A percentile compares a stretch with the other conserved stretches of the same genome.
Evolutionary conservation across 495 filamentous ascomycete genomes (phyloP).

Genomic region (Neurospora sp.): DNA sequence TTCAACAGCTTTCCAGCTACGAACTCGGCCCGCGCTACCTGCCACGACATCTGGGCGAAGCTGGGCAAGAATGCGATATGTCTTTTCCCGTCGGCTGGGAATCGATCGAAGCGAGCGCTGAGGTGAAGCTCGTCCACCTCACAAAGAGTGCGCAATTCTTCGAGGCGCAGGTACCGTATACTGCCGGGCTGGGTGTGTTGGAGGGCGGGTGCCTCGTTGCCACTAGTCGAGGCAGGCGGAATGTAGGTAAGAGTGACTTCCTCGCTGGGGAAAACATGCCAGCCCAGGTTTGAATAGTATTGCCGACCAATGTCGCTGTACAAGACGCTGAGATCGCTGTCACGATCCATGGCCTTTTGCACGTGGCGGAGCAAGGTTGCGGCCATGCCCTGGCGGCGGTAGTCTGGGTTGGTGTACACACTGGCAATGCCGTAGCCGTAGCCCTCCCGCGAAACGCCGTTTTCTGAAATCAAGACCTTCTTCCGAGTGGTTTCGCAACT

Average conservation of each 20-base stretch:
- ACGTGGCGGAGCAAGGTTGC: slow-evolving; percentile 40
- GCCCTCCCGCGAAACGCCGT: slow-evolving; percentile 43
- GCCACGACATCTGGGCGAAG: slow-evolving; percentile 64
- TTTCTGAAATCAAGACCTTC: slow-evolving; percentile 43
- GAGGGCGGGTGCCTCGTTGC: slow-evolving; percentile 3
- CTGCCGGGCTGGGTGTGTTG: slow-evolving; percentile 2
- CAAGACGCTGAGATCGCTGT: slow-evolving; percentile 54
- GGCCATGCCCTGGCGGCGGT: slow-evolving; percentile 68
- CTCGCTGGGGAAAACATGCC: slow-evolving; percentile 57
- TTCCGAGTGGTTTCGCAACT: slow-evolving; percentile 77
- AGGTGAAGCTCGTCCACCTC: slow-evolving; percentile 40
- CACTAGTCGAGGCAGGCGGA: neutral
- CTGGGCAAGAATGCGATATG: slow-evolving; percentile 63
- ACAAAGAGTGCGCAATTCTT: slow-evolving; percentile 47
- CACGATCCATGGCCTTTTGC: slow-evolving; percentile 34
- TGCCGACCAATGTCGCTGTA: slow-evolving; percentile 86
- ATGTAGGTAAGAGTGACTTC: slow-evolving; percentile 54
- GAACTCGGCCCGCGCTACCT: slow-evolving; percentile 73
- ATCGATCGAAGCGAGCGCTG: slow-evolving; percentile 13
- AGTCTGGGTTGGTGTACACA: slow-evolving; percentile 65
- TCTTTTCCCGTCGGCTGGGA: slow-evolving; percentile 22
- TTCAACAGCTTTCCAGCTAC: slow-evolving; percentile 38
- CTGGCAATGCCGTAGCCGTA: slow-evolving; percentile 69
- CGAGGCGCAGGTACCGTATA: slow-evolving; percentile 24
- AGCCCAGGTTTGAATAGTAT: slow-evolving; percentile 73